Base-by-base conservation (phyloP, 192 early-diverging fungal species). In the Backusella luteola region DNA sequence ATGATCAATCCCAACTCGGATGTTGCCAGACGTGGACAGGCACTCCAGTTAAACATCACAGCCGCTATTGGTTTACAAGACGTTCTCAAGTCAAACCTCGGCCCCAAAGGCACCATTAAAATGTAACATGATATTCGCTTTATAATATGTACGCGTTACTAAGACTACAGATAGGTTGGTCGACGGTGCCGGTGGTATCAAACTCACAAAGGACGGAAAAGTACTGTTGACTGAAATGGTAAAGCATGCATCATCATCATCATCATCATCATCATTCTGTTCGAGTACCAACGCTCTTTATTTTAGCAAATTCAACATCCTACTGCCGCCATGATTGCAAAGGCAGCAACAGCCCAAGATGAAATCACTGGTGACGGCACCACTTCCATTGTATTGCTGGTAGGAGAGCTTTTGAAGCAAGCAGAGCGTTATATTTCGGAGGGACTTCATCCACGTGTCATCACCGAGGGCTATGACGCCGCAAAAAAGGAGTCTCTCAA, bases 341-440 rank as follows among this genome's bases (percentile, higher is more conserved):
- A 96, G 19, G 95, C 98, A 26, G 96, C 98, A 3, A 98, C 96
- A 34, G 97, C 97, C 32, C 98, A 99, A 86, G 98, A 99, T 86
- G 98, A 99, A 78, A 93, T 99, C 49, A 98, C 97, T 36, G 98
- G 98, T 66, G 98, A 99, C 75, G 98, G 98, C 56, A 99, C 98
- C 21, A 99, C 98, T 6, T 95, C 95, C 19, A 94, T 99, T 78
- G 97, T 99, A 14, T 87, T 99, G 69, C 86, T 99, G 41, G 97
- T 99, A 59, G 98, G 95, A 66, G 98, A 99, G 87, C 88, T 99
- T 32, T 86, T 99, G 83, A 98, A 98, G 87, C 97, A 99, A 85
- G 94, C 96, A 6, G 91, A 98, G 41, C 88, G 95, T 69, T 94
- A 93, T 81, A 93, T 99, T 67, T 91, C 95, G 72, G 98, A 99